These are phyloP conservation scores for Aspergillus homomorphus DNA, from an alignment of 495 filamentous ascomycete species.

Conservation along the genomic window DNA sequence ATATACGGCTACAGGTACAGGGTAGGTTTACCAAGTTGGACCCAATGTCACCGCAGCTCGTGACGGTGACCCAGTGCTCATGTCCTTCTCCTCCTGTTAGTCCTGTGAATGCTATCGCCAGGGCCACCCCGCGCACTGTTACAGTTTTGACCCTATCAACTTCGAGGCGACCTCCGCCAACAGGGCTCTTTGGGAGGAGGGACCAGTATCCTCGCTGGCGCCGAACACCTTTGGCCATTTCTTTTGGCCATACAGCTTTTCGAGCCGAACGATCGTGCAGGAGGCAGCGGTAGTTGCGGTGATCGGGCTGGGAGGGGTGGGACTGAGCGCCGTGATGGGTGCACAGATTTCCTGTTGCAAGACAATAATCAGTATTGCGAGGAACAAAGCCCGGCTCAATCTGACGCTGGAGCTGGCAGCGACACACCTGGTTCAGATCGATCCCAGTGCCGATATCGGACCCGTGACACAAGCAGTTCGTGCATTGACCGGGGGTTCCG, in stretches of 20 bases:
- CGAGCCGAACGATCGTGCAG: constrained; percentile 28
- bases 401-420: constrained; percentile 40
- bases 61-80: constrained; percentile 43
- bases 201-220: not conserved
- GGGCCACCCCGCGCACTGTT: constrained; percentile 23
- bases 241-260: constrained; percentile 39
- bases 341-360: constrained; percentile 17
- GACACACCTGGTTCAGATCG: constrained; percentile 28
- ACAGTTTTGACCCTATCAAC: constrained; percentile 34
- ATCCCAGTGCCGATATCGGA: not conserved
- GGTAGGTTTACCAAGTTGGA: constrained; percentile 40
- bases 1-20: constrained; percentile 28
- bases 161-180: constrained; percentile 9
- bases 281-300: constrained; percentile 25
- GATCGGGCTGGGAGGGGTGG: constrained; percentile 37
- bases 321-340: constrained; percentile 36
- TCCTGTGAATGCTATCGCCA: constrained; percentile 21
- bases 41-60: constrained; percentile 32
- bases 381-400: constrained; percentile 29
- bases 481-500: constrained; percentile 11
- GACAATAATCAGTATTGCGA: constrained; percentile 37
- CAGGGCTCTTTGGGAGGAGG: constrained; percentile 18
- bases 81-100: constrained; percentile 37
- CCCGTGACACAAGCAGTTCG: constrained; percentile 9
- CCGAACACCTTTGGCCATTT: constrained; percentile 27